These are phyloP conservation scores for Gossypium arboreum DNA, from an alignment of 345 rosid genomes.

Conservation along the genomic window DNA sequence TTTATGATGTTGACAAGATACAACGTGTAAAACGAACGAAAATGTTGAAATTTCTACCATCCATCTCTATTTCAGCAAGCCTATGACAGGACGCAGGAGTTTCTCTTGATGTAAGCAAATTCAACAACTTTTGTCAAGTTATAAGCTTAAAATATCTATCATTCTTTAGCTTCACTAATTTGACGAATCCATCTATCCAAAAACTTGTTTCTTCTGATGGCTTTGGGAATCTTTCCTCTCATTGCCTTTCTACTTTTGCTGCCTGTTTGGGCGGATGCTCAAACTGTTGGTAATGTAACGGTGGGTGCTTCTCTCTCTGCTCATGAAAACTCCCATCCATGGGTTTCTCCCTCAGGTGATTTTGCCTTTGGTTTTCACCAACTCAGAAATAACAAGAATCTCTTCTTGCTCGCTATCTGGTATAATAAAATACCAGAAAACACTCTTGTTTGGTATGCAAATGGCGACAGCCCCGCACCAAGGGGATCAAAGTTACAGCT, in stretches of 20 bases:
- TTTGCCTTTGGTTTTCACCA: constrained; percentile 40
- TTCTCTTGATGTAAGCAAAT: neutral
- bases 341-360: constrained; percentile 34
- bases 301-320: constrained; percentile 13
- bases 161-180: neutral
- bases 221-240: neutral
- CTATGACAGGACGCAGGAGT: neutral
- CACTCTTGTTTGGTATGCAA: constrained; percentile 39
- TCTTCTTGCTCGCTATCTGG: constrained; percentile 37
- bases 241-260: constrained; percentile 1
- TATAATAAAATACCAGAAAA: constrained; percentile 35
- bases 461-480: constrained; percentile 24
- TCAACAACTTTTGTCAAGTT: neutral
- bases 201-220: neutral
- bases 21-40: no score
- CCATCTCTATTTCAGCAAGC: neutral
- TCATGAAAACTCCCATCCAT: neutral
- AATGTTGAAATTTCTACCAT: neutral
- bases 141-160: neutral
- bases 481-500: constrained; percentile 28
- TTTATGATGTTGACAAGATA: no score
- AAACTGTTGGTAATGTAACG: neutral
- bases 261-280: neutral
- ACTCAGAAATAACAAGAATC: neutral
- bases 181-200: neutral